Percentiles rank a stretch among this genome's conserved stretches.
phyloP scores from a whole-genome alignment of 176 grass and related monocot genomes.

The Carex myosuroides region DNA sequence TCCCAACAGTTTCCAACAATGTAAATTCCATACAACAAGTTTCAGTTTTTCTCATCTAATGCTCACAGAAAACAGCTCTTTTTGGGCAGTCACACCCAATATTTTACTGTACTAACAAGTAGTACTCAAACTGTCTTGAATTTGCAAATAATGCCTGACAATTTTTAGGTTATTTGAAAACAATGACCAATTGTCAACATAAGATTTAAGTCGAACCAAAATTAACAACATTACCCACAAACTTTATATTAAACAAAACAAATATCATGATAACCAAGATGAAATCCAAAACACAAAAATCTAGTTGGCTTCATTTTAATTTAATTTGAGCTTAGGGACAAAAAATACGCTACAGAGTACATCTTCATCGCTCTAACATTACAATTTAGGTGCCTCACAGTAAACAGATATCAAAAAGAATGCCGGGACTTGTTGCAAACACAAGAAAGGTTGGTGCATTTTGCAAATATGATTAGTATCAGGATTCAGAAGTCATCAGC shows the following conservation, averaged over 20 bases:
- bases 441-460: neutral
- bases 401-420: neutral
- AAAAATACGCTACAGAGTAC: neutral
- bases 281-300: neutral
- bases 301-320: neutral
- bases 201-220: neutral
- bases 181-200: neutral
- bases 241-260: neutral
- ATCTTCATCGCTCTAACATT: neutral
- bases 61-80: neutral
- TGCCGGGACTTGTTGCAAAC: neutral
- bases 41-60: neutral
- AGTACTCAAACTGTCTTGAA: neutral
- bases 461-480: neutral
- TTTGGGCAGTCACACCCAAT: neutral
- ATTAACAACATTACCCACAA: neutral
- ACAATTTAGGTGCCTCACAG: neutral
- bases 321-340: neutral
- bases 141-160: neutral
- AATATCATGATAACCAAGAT: neutral
- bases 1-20: neutral
- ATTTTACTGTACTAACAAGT: neutral
- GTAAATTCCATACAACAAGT: neutral
- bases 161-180: neutral
- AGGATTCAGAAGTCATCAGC: neutral